Base-by-base conservation (phyloP, 805 yeast species). In the Saturnispora saitoi region DNA sequence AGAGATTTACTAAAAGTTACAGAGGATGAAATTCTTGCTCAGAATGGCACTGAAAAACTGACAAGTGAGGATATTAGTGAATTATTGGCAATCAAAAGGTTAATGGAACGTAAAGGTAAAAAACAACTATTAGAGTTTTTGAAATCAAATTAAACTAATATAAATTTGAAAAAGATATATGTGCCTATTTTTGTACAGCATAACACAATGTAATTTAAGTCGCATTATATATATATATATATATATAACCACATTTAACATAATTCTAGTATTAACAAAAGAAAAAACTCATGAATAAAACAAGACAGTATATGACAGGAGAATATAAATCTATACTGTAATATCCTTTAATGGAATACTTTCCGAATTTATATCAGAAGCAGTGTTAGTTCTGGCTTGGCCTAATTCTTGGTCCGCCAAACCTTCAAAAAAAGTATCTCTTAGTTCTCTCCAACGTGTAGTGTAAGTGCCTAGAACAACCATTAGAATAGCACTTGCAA, bases 401-500 rank as follows among this genome's bases (percentile, higher is more conserved):
- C 79, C 81, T 47, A 70, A 51, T 56, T 77, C 82, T 8, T 77
- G 72, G 56, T 84, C 93, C 24, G 78, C 73, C 69, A 85, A 70
- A 31, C 90, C 87, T 50, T 89, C 95, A 57, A 93, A 91, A 60
- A 93, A 91, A 0, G 96, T 86, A 36, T 86, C 86, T 58, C 90
- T 75, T 48, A 91, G 70, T 63, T 91, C 99, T 55, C 82, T 80
- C 96, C 97, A 90, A 56, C 95, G 77, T 0, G 95, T 80, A 15
- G 89, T 78, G 78, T 91, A 91, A 0, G 95, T 87, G 0, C 97
- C 95, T 51, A 91, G 71, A 8, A 82, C 72, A 4, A 88, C 85
- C 70, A 91, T 72, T 4, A 88, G 65, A 1, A 75, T 66, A 3
- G 86, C 79, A 37, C 95, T 84, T 3, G 77, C 63, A 0, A 78